Percentiles rank a stretch among this genome's conserved stretches.
Evolutionary conservation across 2,329 filamentous ascomycete genomes (phyloP).

Genomic region (Cyphellophora europaea): DNA sequence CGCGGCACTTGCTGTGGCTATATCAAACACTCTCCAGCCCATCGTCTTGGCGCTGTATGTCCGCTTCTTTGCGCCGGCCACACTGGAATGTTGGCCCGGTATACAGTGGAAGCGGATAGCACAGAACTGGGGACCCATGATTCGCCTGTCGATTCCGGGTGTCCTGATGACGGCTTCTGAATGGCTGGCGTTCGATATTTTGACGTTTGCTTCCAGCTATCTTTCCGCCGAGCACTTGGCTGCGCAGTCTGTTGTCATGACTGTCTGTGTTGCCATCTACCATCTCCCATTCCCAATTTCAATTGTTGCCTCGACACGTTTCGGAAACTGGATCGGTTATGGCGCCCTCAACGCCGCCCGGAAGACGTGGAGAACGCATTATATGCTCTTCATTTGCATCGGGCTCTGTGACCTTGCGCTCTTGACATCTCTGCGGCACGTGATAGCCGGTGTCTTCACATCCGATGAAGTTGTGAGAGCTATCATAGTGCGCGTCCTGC

Average conservation of each 20-base stretch:
- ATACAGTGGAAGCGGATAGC: slow-evolving; percentile 53
- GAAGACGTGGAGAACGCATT: slow-evolving; percentile 59
- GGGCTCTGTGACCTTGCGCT: slow-evolving; percentile 63
- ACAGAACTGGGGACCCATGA: slow-evolving; percentile 64
- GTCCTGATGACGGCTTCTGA: slow-evolving; percentile 81
- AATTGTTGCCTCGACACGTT: slow-evolving; percentile 68
- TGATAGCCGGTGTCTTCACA: slow-evolving; percentile 63
- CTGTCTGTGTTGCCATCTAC: slow-evolving; percentile 69
- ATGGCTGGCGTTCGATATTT: slow-evolving; percentile 74
- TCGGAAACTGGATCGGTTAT: slow-evolving; percentile 77
- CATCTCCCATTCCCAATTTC: slow-evolving; percentile 77
- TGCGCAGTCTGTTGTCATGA: slow-evolving; percentile 68
- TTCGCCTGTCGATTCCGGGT: slow-evolving; percentile 67
- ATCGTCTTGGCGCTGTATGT: slow-evolving; percentile 58
- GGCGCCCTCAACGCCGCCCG: slow-evolving; percentile 65
- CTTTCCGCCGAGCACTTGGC: slow-evolving; percentile 65
- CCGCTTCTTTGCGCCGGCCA: slow-evolving; percentile 45
- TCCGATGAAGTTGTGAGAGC: slow-evolving; percentile 52
- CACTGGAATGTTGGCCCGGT: slow-evolving; percentile 63
- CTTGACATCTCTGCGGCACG: slow-evolving; percentile 52
- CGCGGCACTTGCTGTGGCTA: slow-evolving; percentile 58
- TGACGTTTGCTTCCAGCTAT: slow-evolving; percentile 63
- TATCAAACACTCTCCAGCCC: slow-evolving; percentile 60
- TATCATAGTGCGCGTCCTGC: slow-evolving; percentile 55
- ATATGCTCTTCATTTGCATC: slow-evolving; percentile 52